Conservation (phyloP, 768 basidiomycete genomes). For the Kwoniella dejecticola region DNA sequence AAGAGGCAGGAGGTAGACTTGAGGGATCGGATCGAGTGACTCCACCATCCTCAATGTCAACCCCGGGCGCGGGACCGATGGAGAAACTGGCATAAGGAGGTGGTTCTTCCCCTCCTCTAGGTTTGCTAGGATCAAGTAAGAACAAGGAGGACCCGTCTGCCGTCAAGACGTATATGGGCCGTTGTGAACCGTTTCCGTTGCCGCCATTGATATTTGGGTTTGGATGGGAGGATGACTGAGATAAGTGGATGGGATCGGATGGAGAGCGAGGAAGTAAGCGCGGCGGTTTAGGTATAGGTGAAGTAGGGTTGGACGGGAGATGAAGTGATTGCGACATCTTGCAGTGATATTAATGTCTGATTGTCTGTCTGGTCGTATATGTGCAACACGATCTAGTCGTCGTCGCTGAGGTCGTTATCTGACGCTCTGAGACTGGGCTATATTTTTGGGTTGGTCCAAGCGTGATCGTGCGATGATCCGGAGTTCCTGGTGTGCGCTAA, state of each 20-base stretch:
- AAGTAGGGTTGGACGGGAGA: conserved; percentile 12
- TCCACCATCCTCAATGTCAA: neutral
- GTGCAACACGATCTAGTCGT: no score
- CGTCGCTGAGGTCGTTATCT: no score
- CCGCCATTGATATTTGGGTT: neutral
- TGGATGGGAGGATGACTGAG: neutral
- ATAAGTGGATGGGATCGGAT: conserved; percentile 13
- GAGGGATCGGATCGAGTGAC: neutral
- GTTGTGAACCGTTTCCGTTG: neutral
- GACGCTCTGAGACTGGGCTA: neutral
- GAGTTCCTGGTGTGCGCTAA: no score
- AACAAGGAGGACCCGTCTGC: conserved; percentile 52
- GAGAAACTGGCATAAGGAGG: conserved; percentile 46
- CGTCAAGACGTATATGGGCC: conserved; percentile 50
- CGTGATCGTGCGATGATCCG: neutral
- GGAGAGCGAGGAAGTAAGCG: conserved; percentile 10
- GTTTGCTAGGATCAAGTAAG: conserved; percentile 44
- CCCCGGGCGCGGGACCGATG: neutral
- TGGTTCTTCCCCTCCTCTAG: conserved; percentile 38
- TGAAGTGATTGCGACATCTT: conserved; percentile 15
- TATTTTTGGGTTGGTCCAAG: neutral
- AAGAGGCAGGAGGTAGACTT: neutral
- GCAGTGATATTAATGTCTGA: neutral
- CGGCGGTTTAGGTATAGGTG: conserved; percentile 15
- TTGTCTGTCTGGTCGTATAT: no score